Base-by-base conservation (phyloP, 163 green algal genomes). In the Chloromonas sp. region DNA sequence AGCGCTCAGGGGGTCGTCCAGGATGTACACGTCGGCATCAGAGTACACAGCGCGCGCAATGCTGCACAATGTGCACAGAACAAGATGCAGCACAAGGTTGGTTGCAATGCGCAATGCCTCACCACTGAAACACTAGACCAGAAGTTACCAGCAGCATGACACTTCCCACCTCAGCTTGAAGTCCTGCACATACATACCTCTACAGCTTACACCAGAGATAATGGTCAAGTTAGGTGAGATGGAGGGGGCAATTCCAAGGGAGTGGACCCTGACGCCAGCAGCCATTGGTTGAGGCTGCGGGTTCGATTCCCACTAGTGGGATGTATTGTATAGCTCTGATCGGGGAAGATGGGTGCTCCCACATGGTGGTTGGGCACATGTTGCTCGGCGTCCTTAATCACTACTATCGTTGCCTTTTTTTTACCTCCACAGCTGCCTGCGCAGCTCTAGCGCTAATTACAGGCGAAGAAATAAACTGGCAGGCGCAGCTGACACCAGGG, bases 1-100 rank as follows among this genome's bases (percentile, higher is more conserved):
- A 0, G 85, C 97, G 8, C 87, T 95, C 2, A 99, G 90, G 0
- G 97, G 97, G 86, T 99, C 97, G 85, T 99, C 97, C 84, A 99
- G 85, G 60, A 99, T 86, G 83, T 95, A 96, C 15, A 99, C 90
- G 78, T 99, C 97, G 81, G 94, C 92, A 60, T 92, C 84, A 15
- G 85, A 60, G 81, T 87, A 95, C 80, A 94, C 87, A 3, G 92
- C 90, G 58, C 92, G 86, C 2, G 92, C 92, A 71, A 93, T 90
- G 81, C 79, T 82, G 79, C 79, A 57, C 59, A 36, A n/a, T 15
- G 71, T 14, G 71, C 2, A n/a, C 71, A 79, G 3, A 15, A n/a
- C 8, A n/a, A n/a, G 71, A 14, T 3, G 71, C 3, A n/a, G 3
- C 14, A 2, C 66, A 11, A 76, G 66, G 66, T 76, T 11, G 66